phyloP scores from a whole-genome alignment of 2,329 filamentous ascomycete genomes.

The Xylariaceae sp. region DNA sequence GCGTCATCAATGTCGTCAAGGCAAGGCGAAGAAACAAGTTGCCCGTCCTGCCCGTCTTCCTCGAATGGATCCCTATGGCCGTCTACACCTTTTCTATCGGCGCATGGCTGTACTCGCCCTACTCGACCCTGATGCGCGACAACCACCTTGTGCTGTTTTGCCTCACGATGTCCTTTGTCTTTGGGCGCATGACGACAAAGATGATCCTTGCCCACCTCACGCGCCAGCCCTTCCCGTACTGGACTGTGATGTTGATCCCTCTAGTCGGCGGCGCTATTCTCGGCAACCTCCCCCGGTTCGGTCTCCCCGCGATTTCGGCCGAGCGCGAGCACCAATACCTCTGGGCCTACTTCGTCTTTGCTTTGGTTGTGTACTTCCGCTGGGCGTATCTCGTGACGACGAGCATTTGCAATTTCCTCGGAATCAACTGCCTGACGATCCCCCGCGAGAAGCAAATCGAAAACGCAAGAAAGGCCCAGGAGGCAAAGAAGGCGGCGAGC shows the following conservation, averaged over 20 bases:
- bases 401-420: conserved; percentile 84
- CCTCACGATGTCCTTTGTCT: conserved; percentile 91
- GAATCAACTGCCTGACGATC: conserved; percentile 93
- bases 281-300: conserved; percentile 74
- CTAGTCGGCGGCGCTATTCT: conserved; percentile 80
- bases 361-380: conserved; percentile 78
- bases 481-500: conserved; percentile 21
- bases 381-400: conserved; percentile 91
- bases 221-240: conserved; percentile 90
- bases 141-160: conserved; percentile 92
- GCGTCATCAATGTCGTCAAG: conserved; percentile 76
- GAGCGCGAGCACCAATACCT: conserved; percentile 73
- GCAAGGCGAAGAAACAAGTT: conserved; percentile 68
- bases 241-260: conserved; percentile 86
- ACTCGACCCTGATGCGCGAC: conserved; percentile 72
- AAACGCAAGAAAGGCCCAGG: conserved; percentile 41
- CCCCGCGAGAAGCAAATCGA: conserved; percentile 55
- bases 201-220: conserved; percentile 96
- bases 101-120: conserved; percentile 84
- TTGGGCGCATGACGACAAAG: conserved; percentile 97
- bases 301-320: conserved; percentile 61
- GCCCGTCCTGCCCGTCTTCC: conserved; percentile 74
- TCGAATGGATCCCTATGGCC: conserved; percentile 89
- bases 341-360: conserved; percentile 76
- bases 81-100: conserved; percentile 71